A percentile compares a stretch with the other conserved stretches of the same genome.
Conservation (phyloP, 1,139 yeast species). For the Protomyces inouyei region DNA sequence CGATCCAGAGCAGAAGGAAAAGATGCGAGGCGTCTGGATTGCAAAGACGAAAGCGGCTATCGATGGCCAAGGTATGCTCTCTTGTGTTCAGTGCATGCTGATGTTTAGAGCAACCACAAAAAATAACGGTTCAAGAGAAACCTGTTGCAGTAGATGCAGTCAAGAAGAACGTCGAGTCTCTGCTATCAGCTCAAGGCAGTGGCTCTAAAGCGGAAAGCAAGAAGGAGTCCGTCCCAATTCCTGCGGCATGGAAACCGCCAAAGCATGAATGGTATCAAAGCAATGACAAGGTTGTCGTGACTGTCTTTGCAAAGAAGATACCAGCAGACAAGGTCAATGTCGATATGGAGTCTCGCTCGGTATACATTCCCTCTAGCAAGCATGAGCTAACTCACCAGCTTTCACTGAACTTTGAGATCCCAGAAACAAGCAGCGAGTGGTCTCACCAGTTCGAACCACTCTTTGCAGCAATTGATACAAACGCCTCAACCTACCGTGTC, state of each 20-base stretch:
- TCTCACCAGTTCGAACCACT: conserved; percentile 51
- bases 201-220: too few relatives aligned
- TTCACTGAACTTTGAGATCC: conserved; percentile 30
- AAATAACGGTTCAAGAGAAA: too few relatives aligned
- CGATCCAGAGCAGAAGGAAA: conserved; percentile 44
- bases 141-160: too few relatives aligned
- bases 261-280: conserved; percentile 81
- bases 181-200: too few relatives aligned
- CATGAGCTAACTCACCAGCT: not conserved
- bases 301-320: conserved; percentile 66
- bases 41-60: conserved; percentile 33
- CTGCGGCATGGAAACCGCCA: conserved; percentile 41
- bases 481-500: conserved; percentile 48
- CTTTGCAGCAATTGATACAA: conserved; percentile 49
- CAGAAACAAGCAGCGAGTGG: conserved; percentile 48
- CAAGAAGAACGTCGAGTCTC: too few relatives aligned
- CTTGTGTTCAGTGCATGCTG: too few relatives aligned
- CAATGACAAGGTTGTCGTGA: conserved; percentile 52
- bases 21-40: conserved; percentile 50
- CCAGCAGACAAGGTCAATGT: conserved; percentile 42
- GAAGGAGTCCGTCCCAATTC: conserved; percentile 6
- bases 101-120: too few relatives aligned
- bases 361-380: conserved; percentile 43
- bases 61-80: not conserved
- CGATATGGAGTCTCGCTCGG: conserved; percentile 33